Percentiles rank a stretch among this genome's conserved stretches.
Evolutionary conservation across 345 rosid species (phyloP).

Genomic region (Linum trigynum): DNA sequence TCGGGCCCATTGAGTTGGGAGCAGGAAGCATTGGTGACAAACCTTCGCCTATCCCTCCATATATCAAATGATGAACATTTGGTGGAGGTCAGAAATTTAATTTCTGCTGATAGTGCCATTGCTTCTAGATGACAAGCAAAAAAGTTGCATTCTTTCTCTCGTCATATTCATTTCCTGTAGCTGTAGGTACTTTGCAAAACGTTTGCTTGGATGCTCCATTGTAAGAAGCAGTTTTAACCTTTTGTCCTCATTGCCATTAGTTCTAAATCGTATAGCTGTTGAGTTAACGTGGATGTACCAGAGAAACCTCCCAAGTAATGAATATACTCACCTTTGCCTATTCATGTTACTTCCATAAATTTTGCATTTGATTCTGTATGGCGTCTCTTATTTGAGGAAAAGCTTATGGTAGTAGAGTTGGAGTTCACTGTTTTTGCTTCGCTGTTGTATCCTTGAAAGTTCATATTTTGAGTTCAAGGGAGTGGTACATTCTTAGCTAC

Average conservation of each 20-base stretch:
- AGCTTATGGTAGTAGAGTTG: too few relatives aligned
- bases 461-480: background rate
- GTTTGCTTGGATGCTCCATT: conserved; percentile 18
- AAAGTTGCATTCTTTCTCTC: background rate
- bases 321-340: conserved; percentile 6
- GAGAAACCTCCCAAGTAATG: conserved; percentile 13
- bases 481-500: background rate
- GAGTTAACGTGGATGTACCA: conserved; percentile 27
- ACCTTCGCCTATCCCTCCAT: conserved; percentile 17
- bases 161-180: conserved; percentile 22
- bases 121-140: conserved; percentile 37
- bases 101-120: conserved; percentile 46
- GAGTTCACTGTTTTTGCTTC: background rate
- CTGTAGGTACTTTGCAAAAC: conserved; percentile 20
- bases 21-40: conserved; percentile 15
- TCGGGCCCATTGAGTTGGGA: conserved; percentile 12
- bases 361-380: background rate
- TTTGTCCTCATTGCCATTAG: conserved; percentile 8
- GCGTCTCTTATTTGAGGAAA: background rate
- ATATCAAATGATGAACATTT: conserved; percentile 22
- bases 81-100: conserved; percentile 41
- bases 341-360: background rate
- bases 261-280: conserved; percentile 20
- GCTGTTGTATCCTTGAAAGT: background rate
- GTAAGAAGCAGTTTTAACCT: conserved; percentile 28